Conservation (phyloP, 441 rosid species). For the Adansonia rubrostipa region DNA sequence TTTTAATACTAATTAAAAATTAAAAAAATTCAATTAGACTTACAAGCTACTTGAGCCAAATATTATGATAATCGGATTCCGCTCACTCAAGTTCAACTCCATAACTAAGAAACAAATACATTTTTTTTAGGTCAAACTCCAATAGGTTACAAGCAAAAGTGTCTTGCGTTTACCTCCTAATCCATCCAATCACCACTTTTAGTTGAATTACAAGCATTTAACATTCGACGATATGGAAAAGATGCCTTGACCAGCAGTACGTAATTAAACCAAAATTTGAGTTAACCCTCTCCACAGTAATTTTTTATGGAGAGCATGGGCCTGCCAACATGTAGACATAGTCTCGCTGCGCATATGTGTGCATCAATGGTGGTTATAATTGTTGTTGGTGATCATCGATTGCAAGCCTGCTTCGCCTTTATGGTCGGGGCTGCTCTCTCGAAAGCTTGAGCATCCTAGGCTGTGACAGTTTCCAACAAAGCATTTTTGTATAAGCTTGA, state of each 20-base stretch:
- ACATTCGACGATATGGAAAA: neutral
- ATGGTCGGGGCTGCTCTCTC: neutral
- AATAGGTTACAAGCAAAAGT: too few relatives aligned
- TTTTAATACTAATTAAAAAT: too few relatives aligned
- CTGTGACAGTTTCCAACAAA: neutral
- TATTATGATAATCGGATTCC: too few relatives aligned
- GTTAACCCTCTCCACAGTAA: neutral
- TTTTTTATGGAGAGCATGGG: neutral
- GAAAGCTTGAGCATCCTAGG: constrained; percentile 14
- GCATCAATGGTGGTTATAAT: neutral
- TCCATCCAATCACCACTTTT: too few relatives aligned
- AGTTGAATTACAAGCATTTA: neutral
- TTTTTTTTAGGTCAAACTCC: too few relatives aligned
- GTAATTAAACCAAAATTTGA: neutral
- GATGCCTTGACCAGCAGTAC: neutral
- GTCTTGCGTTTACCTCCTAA: too few relatives aligned
- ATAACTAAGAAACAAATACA: too few relatives aligned
- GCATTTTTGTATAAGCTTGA: neutral
- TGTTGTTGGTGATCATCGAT: neutral
- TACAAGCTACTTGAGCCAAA: too few relatives aligned
- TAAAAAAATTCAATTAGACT: too few relatives aligned
- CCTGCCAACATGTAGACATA: neutral
- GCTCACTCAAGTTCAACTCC: too few relatives aligned
- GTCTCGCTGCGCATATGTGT: neutral
- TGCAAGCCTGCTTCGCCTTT: neutral